These are phyloP conservation scores for Xylariomycetidae sp. DNA, from an alignment of 2,329 filamentous ascomycete genomes.

Conservation along the genomic window DNA sequence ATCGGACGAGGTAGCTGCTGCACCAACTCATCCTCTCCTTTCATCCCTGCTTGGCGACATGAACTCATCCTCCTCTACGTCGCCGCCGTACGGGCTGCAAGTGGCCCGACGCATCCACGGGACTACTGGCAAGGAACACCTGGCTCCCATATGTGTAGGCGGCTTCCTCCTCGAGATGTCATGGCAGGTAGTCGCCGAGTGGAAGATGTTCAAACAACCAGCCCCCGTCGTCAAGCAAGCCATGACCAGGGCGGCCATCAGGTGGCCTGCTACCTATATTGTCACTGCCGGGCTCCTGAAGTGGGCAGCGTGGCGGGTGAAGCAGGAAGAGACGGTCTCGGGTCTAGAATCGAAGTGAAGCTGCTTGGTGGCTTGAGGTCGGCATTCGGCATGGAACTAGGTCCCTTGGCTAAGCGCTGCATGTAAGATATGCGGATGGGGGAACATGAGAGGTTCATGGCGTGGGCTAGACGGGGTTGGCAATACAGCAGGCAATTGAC, in stretches of 20 bases:
- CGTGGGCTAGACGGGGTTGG: no score
- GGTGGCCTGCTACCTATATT: conserved; percentile 15
- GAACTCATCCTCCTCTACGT: conserved; percentile 5
- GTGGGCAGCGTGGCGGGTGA: conserved; percentile 19
- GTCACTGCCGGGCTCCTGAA: conserved; percentile 9
- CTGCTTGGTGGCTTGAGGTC: no score
- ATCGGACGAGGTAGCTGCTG: no score
- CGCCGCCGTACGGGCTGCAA: conserved; percentile 14
- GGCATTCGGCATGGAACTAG: no score
- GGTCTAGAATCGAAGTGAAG: no score
- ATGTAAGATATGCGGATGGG: no score
- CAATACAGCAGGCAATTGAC: no score
- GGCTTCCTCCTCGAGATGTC: conserved; percentile 15
- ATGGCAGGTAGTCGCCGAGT: conserved; percentile 15
- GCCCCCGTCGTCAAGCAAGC: conserved; percentile 8
- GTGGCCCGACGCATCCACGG: conserved; percentile 16
- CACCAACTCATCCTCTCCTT: no score
- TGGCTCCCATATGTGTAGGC: conserved; percentile 12
- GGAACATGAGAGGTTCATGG: no score
- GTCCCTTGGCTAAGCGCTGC: no score
- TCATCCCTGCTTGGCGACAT: conserved; percentile 3
- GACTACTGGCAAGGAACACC: conserved; percentile 15
- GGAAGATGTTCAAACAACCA: conserved; percentile 13
- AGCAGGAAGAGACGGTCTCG: conserved; percentile 3
- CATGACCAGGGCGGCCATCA: conserved; percentile 8